Conservation (phyloP, 1,284 basidiomycete species). For the Meira miltonrushii region DNA sequence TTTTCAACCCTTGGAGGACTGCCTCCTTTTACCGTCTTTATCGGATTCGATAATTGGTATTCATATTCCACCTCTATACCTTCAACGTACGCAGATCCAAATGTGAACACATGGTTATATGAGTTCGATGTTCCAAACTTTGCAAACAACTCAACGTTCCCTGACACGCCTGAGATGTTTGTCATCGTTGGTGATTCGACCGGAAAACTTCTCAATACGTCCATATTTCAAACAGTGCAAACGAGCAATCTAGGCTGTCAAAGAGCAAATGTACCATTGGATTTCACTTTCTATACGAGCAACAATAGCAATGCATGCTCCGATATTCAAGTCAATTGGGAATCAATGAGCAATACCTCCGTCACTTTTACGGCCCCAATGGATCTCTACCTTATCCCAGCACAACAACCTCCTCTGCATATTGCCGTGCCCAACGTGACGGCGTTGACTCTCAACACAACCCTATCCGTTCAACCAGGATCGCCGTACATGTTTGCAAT, state of each 20-base stretch:
- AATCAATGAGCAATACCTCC: slow-evolving; percentile 20
- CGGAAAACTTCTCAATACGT: slow-evolving; percentile 34
- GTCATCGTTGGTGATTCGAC: slow-evolving; percentile 35
- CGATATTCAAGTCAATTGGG: slow-evolving; percentile 17
- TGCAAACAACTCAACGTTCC: slow-evolving; percentile 10
- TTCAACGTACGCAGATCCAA: slow-evolving; percentile 23
- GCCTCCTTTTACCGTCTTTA: slow-evolving; percentile 37
- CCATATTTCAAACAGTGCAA: slow-evolving; percentile 19
- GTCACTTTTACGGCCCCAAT: slow-evolving; percentile 13
- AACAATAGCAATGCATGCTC: slow-evolving; percentile 18
- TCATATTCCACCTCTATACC: slow-evolving; percentile 24
- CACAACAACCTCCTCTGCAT: slow-evolving; percentile 23
- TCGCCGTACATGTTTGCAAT: slow-evolving; percentile 27
- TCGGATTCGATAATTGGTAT: slow-evolving; percentile 29
- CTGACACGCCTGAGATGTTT: slow-evolving; percentile 23
- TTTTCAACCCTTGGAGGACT: slow-evolving; percentile 29
- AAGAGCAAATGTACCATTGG: slow-evolving; percentile 7
- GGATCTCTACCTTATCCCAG: slow-evolving; percentile 24
- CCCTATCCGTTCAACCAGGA: slow-evolving; percentile 21
- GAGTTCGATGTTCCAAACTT: slow-evolving; percentile 28
- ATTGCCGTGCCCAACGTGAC: slow-evolving; percentile 13
- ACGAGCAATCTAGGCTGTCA: slow-evolving; percentile 17
- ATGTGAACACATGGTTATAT: slow-evolving; percentile 30
- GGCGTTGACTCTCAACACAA: slow-evolving; percentile 18
- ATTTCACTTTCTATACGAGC: slow-evolving; percentile 23